Percentiles rank a stretch among this genome's conserved stretches.
Evolutionary conservation across 495 filamentous ascomycete species (phyloP).

Genomic region (Halenospora varia): DNA sequence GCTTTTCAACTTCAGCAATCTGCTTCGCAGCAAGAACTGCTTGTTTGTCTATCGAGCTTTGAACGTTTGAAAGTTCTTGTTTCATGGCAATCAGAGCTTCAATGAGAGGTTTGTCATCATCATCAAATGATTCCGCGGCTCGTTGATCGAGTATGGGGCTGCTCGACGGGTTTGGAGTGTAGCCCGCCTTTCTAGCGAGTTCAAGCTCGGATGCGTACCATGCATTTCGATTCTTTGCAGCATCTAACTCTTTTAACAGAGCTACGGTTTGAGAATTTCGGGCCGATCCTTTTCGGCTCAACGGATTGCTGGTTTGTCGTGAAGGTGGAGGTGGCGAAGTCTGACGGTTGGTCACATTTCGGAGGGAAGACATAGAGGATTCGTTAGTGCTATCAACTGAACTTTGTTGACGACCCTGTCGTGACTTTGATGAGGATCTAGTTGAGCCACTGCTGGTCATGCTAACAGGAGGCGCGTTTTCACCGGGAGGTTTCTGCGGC

Average conservation of each 20-base stretch:
- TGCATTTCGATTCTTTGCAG: slow-evolving; percentile 76
- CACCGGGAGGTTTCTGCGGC: slow-evolving; percentile 17
- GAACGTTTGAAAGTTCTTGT: slow-evolving; percentile 76
- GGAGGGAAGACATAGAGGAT: slow-evolving; percentile 28
- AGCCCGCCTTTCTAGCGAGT: slow-evolving; percentile 82
- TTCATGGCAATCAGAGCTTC: slow-evolving; percentile 92
- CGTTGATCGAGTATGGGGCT: slow-evolving; percentile 74
- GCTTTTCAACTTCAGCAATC: slow-evolving; percentile 89
- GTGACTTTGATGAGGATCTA: slow-evolving; percentile 22
- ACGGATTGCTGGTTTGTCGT: slow-evolving; percentile 45
- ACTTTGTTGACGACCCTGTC: slow-evolving; percentile 38
- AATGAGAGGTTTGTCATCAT: slow-evolving; percentile 87
- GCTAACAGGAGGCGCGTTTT: slow-evolving; percentile 29
- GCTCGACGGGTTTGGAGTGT: slow-evolving; percentile 66
- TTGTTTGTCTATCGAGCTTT: slow-evolving; percentile 82
- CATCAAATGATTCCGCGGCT: slow-evolving; percentile 70
- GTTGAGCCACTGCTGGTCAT: slow-evolving; percentile 6
- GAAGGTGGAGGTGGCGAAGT: slow-evolving; percentile 48
- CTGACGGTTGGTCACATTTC: slow-evolving; percentile 37
- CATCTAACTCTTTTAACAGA: slow-evolving; percentile 77
- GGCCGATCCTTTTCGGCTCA: slow-evolving; percentile 43
- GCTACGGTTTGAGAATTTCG: slow-evolving; percentile 57
- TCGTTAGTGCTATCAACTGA: slow-evolving; percentile 49
- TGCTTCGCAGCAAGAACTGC: slow-evolving; percentile 77
- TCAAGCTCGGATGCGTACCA: slow-evolving; percentile 97